These are phyloP conservation scores for Pleomassaria siparia DNA, from an alignment of 2,329 filamentous ascomycete species.

Conservation along the genomic window DNA sequence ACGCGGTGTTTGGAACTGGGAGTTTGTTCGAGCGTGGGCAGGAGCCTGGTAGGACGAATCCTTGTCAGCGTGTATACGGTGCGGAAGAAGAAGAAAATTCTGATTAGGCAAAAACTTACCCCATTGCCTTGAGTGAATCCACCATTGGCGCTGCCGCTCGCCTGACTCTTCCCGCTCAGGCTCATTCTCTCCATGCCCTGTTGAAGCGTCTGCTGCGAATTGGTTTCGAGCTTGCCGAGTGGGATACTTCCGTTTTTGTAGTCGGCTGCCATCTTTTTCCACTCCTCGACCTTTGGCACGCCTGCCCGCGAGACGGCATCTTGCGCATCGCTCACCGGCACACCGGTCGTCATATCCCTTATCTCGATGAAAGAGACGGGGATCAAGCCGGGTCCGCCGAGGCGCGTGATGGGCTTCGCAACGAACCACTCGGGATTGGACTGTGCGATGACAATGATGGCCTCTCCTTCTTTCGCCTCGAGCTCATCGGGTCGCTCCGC, in stretches of 20 bases:
- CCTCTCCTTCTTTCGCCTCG: slow-evolving; percentile 91
- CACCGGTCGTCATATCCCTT: slow-evolving; percentile 85
- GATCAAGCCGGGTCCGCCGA: slow-evolving; percentile 94
- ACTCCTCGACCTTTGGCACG: slow-evolving; percentile 93
- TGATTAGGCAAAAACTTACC: slow-evolving; percentile 34
- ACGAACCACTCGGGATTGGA: slow-evolving; percentile 99
- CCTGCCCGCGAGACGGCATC: slow-evolving; percentile 86
- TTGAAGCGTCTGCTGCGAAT: slow-evolving; percentile 52
- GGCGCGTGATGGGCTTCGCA: slow-evolving; percentile 93
- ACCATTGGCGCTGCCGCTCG: slow-evolving; percentile 22
- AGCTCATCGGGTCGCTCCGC: slow-evolving; percentile 95
- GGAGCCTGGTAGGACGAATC: slow-evolving; percentile 13
- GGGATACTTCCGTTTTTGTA: slow-evolving; percentile 99
- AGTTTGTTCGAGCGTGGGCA: slow-evolving; percentile 39
- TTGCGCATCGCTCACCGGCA: slow-evolving; percentile 76
- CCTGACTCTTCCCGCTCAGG: slow-evolving; percentile 52
- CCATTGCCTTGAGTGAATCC: slow-evolving; percentile 28
- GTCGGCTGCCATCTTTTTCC: slow-evolving; percentile 99
- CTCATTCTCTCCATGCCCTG: slow-evolving; percentile 76
- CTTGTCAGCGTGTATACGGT: slow-evolving; percentile 13
- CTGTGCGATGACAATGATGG: slow-evolving; percentile 97
- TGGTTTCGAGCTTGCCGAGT: slow-evolving; percentile 78
- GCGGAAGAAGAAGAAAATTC: slow-evolving; percentile 8
- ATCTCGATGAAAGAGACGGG: slow-evolving; percentile 97
- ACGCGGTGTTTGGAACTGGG: slow-evolving; percentile 45